Percentiles rank a stretch among this genome's conserved stretches.
phyloP scores from a whole-genome alignment of 306 rosid species.

The Medicago truncatula region MtrunA17r5.0-ANR NC_053048.1:48598001-48598500 shows the following conservation, averaged over 20 bases:
- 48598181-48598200: conserved; percentile 49
- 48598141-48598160: not conserved
- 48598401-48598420: no score
- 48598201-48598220: conserved; percentile 84
- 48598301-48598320: conserved; percentile 63
- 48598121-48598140: not conserved
- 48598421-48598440: no score
- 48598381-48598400: not conserved
- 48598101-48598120: not conserved
- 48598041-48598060: conserved; percentile 36
- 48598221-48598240: conserved; percentile 67
- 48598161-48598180: conserved; percentile 53
- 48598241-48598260: conserved; percentile 60
- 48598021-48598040: conserved; percentile 38
- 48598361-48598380: conserved; percentile 55
- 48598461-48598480: conserved; percentile 20
- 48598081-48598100: not conserved
- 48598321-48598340: conserved; percentile 87
- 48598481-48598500: conserved; percentile 3
- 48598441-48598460: not conserved
- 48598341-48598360: conserved; percentile 65
- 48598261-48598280: conserved; percentile 60
- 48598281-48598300: conserved; percentile 69
- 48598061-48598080: conserved; percentile 37
- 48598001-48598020: conserved; percentile 58